Evolutionary conservation across 345 rosid genomes (phyloP), one percentile per base, ranked within the genome.

Genomic region (Arabis hirsuta): DNA sequence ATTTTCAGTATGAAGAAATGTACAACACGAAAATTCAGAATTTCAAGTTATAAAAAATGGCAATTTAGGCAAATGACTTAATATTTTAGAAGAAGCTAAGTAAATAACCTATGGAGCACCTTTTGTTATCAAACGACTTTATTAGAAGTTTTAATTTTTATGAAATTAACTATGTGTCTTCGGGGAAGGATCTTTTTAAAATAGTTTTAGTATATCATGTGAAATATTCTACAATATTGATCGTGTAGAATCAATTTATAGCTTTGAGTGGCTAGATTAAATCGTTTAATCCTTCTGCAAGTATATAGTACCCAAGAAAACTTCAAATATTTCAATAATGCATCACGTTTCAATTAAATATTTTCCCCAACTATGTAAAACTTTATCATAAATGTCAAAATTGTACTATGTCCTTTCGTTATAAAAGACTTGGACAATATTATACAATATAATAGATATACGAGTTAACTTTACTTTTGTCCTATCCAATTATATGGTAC

Each of bases 361-460:
- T 41, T 59, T 41, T 12, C 7, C 7, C 52, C 69, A 62, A 29
- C 34, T 13, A 62, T 69, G 53, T 55, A 42, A 54, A 69, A 62
- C 46, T 45, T 69, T 61, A 68, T 76, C 71, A 62, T 69, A 76
- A 55, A 57, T 76, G 71, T 55, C 60, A 69, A 76, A 76, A 69
- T 74, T 54, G 79, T 75, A 76, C 74, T n/a, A 63, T 76, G 75
- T 76, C 75, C 75, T 69, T 48, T 69, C 71, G 46, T 46, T 62
- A 32, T 55, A 55, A 50, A 69, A 65, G 7, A 44, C 65, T 62
- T 76, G 69, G 65, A 65, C 29, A 61, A 38, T 39, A 67, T 24
- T 22, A 67, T 58, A 58, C 66, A 65, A 50, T 58, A 58, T 60
- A 65, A 50, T 9, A 59, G 24, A 62, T 63, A 45, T 61, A 24